These are phyloP conservation scores for Dactylellina parvicollis DNA, from an alignment of 2,329 filamentous ascomycete genomes.

Conservation along the genomic window DNA sequence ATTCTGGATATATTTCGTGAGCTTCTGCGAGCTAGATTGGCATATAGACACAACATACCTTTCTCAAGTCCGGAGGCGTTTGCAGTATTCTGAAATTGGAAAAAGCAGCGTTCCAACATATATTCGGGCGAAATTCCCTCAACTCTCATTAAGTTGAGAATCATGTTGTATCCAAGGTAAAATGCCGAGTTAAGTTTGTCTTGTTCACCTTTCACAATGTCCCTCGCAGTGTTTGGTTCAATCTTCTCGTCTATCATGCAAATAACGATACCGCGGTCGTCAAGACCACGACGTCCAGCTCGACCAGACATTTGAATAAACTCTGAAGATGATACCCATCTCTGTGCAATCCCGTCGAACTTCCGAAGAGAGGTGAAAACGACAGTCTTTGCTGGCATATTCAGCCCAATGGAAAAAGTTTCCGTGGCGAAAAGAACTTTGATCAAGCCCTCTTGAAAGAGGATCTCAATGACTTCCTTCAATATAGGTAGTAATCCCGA, in stretches of 20 bases:
- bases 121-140: conserved; percentile 98
- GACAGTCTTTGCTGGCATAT: conserved; percentile 99
- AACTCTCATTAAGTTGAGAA: conserved; percentile 94
- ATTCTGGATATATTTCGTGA: conserved; percentile 66
- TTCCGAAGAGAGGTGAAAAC: conserved; percentile 98
- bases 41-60: conserved; percentile 59
- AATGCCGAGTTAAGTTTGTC: conserved; percentile 98
- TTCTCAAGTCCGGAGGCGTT: conserved; percentile 85
- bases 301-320: conserved; percentile 99
- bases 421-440: conserved; percentile 98
- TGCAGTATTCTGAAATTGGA: conserved; percentile 95
- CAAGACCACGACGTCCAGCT: conserved; percentile 93
- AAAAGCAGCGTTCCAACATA: conserved; percentile 98
- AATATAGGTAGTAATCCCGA: conserved; percentile 93
- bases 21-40: conserved; percentile 12
- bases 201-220: conserved; percentile 94
- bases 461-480: conserved; percentile 98
- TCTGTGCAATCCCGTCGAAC: conserved; percentile 82
- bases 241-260: conserved; percentile 99
- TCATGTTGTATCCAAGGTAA: conserved; percentile 98
- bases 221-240: conserved; percentile 91
- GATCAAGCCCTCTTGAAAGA: conserved; percentile 97
- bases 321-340: conserved; percentile 91
- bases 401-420: conserved; percentile 97
- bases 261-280: conserved; percentile 97